phyloP scores from a whole-genome alignment of 768 basidiomycete species.

The Tricholoma matsutake region DNA sequence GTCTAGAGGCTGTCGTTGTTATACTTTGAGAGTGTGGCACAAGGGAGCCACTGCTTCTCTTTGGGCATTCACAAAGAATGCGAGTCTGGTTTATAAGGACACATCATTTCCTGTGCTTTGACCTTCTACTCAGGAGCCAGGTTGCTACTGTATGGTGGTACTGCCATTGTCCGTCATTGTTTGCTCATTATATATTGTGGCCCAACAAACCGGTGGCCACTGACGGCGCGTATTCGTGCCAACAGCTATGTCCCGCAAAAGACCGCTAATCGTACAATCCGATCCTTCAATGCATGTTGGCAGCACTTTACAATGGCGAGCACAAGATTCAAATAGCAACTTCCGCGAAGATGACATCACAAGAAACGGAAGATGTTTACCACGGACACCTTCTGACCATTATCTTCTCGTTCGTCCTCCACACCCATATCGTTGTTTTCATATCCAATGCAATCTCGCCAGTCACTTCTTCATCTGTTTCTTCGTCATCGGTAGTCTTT shows the following conservation, averaged over 20 bases:
- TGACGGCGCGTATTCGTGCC: background rate
- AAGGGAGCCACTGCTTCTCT: background rate
- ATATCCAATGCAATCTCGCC: conserved; percentile 10
- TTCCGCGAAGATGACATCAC: background rate
- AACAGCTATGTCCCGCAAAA: background rate
- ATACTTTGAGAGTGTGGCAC: background rate
- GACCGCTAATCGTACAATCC: background rate
- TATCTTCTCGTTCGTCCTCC: conserved; percentile 37
- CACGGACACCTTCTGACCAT: conserved; percentile 42
- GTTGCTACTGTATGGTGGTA: background rate
- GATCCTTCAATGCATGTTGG: background rate
- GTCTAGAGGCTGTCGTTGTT: background rate
- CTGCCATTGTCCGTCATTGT: background rate
- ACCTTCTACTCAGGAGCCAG: background rate
- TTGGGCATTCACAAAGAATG: background rate
- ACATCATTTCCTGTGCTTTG: background rate
- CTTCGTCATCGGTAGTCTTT: background rate
- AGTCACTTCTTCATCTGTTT: background rate
- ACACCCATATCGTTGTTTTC: conserved; percentile 39
- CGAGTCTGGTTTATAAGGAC: background rate
- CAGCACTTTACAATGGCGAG: too few species aligned
- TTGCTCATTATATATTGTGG: background rate
- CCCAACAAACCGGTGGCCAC: background rate
- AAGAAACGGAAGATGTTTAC: conserved; percentile 11
- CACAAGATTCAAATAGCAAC: background rate